Base-by-base conservation (phyloP, 805 yeast genomes). In the Jamesozyma piceae region DNA sequence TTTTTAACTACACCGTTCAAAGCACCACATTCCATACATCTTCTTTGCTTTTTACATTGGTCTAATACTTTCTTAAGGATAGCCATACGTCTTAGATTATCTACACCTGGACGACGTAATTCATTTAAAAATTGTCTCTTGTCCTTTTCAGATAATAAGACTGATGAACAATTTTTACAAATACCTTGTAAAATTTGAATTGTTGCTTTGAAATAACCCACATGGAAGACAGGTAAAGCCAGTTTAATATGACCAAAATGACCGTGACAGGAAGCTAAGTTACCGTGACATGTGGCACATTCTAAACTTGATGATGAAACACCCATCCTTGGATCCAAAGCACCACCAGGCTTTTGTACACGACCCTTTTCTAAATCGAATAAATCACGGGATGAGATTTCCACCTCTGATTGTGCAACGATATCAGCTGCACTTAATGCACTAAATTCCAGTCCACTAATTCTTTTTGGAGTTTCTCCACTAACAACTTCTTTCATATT, bases 1-100 rank as follows among this genome's bases (percentile, higher is more conserved):
- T 88, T 89, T 63, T 92, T 92, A 22, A 92, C 98, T 41, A 92
- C 97, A 53, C 99, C 99, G 58, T 94, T 92, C 43, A 90, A 66
- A 13, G 88, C 80, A 53, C 86, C 83, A 71, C 99, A 92, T 27
- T 77, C 67, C 27, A 87, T 67, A 62, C 99, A 92, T 53, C 95
- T 71, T 57, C 98, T 75, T 66, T 89, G 97, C 55, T 92, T 92
- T 55, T 89, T 88, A 64, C 97, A 88, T 70, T 90, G 97, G 46
- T 89, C 97, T 49, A 82, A 67, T 45, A 92, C 73, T 54, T 77
- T 77, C 64, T 84, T 90, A 52, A 92, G 68, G 43, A 87, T 77
- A 52, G 78, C 82, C 97, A 92, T 90, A 55, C 97, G 75, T 54
- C 95, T 77, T 55, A 92, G 69, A 59, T 92, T 92, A 63, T 92